A percentile compares a stretch with the other conserved stretches of the same genome.
These are phyloP conservation scores for Melampsora abietis-canadensis DNA, from an alignment of 1,284 basidiomycete species.

Conservation along the genomic window DNA sequence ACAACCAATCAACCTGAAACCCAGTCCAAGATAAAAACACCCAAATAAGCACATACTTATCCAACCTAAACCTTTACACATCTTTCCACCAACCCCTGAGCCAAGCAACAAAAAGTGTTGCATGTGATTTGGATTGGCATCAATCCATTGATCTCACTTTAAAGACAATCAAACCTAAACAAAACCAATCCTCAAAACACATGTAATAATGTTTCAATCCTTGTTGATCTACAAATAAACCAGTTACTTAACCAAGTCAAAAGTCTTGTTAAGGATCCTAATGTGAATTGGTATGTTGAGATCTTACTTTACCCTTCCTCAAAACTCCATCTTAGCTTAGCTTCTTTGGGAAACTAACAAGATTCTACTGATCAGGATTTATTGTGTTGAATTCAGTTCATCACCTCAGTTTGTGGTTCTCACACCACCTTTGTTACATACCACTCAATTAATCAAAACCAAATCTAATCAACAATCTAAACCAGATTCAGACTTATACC, in stretches of 20 bases:
- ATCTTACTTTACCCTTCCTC: too few species aligned
- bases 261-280: not conserved
- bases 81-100: not conserved
- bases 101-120: conserved; percentile 7
- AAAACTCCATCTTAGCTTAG: too few species aligned
- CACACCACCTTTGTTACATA: conserved; percentile 17
- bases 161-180: not conserved
- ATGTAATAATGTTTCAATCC: not conserved
- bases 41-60: conserved; percentile 29
- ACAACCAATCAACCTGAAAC: conserved; percentile 18
- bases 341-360: too few species aligned
- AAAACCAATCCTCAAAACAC: too few species aligned
- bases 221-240: conserved; percentile 7
- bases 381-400: not conserved
- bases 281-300: conserved; percentile 8
- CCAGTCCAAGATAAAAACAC: conserved; percentile 23
- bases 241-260: conserved; percentile 14
- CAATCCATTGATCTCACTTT: conserved; percentile 22
- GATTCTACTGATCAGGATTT: too few species aligned
- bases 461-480: conserved; percentile 2
- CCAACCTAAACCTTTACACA: not conserved
- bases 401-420: conserved; percentile 13
- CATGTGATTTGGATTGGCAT: conserved; percentile 36
- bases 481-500: not conserved
- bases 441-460: conserved; percentile 1